Evolutionary conservation across 352 stramenopile species (phyloP), one percentile per base, ranked within the genome.

Genomic region (Phytopythium sindhum): DNA sequence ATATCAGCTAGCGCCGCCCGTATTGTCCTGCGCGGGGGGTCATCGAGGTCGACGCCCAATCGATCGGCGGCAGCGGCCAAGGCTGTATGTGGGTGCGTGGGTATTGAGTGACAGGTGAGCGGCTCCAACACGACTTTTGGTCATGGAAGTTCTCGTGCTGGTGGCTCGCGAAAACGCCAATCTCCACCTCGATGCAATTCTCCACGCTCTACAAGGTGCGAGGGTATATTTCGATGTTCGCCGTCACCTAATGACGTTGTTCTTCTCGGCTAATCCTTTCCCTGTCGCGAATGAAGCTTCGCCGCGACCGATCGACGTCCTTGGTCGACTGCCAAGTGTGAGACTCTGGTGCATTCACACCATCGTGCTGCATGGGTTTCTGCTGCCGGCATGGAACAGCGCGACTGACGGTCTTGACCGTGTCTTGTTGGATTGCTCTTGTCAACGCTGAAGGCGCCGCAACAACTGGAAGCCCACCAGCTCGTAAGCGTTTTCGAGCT

Each of bases 101-200:
- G 44, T n/a, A 6, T 9, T 15, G 48, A 35, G 26, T 37, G 15
- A 21, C 48, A 15, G 14, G 14, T 7, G 2, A 55, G 26, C 48
- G 48, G 47, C 10, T 4, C 47, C 26, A 4, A 29, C 11, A 4
- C 48, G 15, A 24, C 15, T 17, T 23, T 17, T 12, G 21, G 26
- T 4, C 35, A 79, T 81, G 74, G 74, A 81, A 23, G 74, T 78
- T 42, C 44, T 81, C 23, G 59, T 81, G 8, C 51, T 81, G 48
- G 68, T 55, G 47, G 66, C 61, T 54, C 74, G 63, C n/a, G 60
- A 65, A 11, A 63, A 55, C 23, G 56, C 60, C 1, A 55, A 63
- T 14, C 14, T 69, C 4, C 45, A 73, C 9, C 65, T 79, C 12
- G 66, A 79, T 45, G 62, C 51, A 6, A 57, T 75, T n/a, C 41